Percentiles rank a stretch among this genome's conserved stretches.
Conservation (phyloP, 805 yeast species). For the Cyberlindnera bimundalis region DNA sequence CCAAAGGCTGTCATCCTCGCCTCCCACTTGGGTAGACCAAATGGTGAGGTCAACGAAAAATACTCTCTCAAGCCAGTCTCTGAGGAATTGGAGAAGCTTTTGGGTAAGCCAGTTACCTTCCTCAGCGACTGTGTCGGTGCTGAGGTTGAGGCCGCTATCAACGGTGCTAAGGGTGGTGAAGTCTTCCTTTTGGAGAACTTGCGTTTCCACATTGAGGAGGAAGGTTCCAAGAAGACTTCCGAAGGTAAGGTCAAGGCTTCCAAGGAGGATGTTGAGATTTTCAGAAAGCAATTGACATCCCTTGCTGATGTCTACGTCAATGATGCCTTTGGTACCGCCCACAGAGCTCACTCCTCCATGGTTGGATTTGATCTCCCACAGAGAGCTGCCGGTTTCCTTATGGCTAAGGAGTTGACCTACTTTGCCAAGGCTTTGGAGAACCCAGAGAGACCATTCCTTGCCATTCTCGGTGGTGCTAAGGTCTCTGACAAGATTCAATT, state of each 20-base stretch:
- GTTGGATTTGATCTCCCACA: constrained; percentile 95
- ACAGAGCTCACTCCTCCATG: constrained; percentile 99
- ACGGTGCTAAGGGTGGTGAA: constrained; percentile 71
- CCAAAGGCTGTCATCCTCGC: constrained; percentile 92
- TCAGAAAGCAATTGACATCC: constrained; percentile 86
- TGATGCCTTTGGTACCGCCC: constrained; percentile 99
- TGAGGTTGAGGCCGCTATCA: constrained; percentile 79
- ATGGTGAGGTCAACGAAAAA: constrained; percentile 83
- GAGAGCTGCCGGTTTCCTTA: constrained; percentile 98
- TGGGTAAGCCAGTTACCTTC: constrained; percentile 74
- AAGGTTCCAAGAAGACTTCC: constrained; percentile 87
- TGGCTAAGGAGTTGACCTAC: constrained; percentile 95
- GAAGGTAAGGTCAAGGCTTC: constrained; percentile 95
- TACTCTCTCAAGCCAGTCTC: constrained; percentile 94
- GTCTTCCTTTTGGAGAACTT: constrained; percentile 93
- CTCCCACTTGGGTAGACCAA: constrained; percentile 99
- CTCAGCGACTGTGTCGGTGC: constrained; percentile 89
- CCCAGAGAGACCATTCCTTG: constrained; percentile 98
- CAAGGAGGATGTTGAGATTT: constrained; percentile 73
- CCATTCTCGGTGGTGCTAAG: constrained; percentile 99
- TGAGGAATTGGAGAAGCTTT: constrained; percentile 75
- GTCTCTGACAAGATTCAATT: constrained; percentile 98
- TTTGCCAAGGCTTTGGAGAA: constrained; percentile 98
- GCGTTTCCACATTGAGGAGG: constrained; percentile 98
- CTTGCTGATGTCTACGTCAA: constrained; percentile 96